Percentiles rank a stretch among this genome's conserved stretches.
Evolutionary conservation across 2,329 filamentous ascomycete genomes (phyloP).

Genomic region (Tympanopsis confertula): DNA sequence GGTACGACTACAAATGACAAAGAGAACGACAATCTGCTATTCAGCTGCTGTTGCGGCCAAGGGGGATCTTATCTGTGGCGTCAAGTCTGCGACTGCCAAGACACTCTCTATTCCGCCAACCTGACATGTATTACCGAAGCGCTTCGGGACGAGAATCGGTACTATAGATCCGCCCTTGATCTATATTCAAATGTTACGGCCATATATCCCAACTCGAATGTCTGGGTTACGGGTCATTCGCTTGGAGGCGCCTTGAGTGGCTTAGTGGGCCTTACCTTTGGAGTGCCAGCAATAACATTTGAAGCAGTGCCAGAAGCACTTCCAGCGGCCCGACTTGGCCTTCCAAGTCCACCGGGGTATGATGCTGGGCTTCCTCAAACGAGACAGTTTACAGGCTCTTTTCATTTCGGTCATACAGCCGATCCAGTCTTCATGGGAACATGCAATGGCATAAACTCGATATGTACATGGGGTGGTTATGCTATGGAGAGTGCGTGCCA

Average conservation of each 20-base stretch:
- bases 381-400: slow-evolving; percentile 63
- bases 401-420: slow-evolving; percentile 89
- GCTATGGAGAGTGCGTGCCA: slow-evolving; percentile 91
- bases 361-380: slow-evolving; percentile 61
- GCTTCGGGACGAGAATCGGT: slow-evolving; percentile 71
- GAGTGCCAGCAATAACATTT: slow-evolving; percentile 81
- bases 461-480: slow-evolving; percentile 84
- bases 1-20: slow-evolving; percentile 97
- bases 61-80: slow-evolving; percentile 83
- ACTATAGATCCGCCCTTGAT: slow-evolving; percentile 80
- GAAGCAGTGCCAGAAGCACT: slow-evolving; percentile 87
- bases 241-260: slow-evolving; percentile 81
- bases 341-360: slow-evolving; percentile 72
- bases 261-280: slow-evolving; percentile 83
- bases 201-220: slow-evolving; percentile 69
- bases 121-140: slow-evolving; percentile 73
- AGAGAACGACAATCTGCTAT: slow-evolving; percentile 93
- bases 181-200: slow-evolving; percentile 87
- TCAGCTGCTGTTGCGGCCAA: slow-evolving; percentile 93
- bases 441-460: slow-evolving; percentile 80
- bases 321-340: slow-evolving; percentile 69
- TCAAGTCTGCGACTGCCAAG: slow-evolving; percentile 87
- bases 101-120: slow-evolving; percentile 79
- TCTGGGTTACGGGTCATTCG: slow-evolving; percentile 89
- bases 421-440: slow-evolving; percentile 91